Conservation (phyloP, 2,329 filamentous ascomycete species). For the Ceratocystiopsis sp. region DNA sequence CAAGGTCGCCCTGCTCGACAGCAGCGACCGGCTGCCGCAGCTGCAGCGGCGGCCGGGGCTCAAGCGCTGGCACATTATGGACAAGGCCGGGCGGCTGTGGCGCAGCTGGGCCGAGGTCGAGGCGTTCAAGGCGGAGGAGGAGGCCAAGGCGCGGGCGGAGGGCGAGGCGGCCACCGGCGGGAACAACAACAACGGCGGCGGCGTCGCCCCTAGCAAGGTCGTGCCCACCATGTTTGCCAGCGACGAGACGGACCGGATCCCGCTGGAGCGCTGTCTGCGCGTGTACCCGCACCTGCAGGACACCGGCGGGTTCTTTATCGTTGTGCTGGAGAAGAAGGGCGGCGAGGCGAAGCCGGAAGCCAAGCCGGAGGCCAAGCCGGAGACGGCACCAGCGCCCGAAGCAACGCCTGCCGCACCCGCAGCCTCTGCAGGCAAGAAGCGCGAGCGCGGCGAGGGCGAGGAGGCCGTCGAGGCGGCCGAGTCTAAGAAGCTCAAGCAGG, state of each 20-base stretch:
- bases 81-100: constrained; percentile 67
- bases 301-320: constrained; percentile 95
- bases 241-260: constrained; percentile 43
- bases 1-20: constrained; percentile 75
- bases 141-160: no score
- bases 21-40: constrained; percentile 56
- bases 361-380: not conserved
- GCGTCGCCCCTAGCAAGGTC: constrained; percentile 46
- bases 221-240: constrained; percentile 70
- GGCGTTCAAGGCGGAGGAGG: constrained; percentile 33
- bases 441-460: constrained; percentile 18
- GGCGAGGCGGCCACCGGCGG: constrained; percentile 14
- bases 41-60: constrained; percentile 65
- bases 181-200: constrained; percentile 11
- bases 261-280: constrained; percentile 78
- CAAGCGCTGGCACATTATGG: constrained; percentile 78
- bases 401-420: no score
- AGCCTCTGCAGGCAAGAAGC: constrained; percentile 17
- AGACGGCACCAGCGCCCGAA: no score
- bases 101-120: constrained; percentile 69
- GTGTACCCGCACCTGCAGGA: constrained; percentile 93
- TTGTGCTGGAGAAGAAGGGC: constrained; percentile 77
- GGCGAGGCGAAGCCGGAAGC: constrained; percentile 16
- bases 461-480: constrained; percentile 7
- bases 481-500: constrained; percentile 7